A percentile compares a stretch with the other conserved stretches of the same genome.
Evolutionary conservation across 2,329 filamentous ascomycete genomes (phyloP).

Genomic region (Graphiopsis chlorocephala): DNA sequence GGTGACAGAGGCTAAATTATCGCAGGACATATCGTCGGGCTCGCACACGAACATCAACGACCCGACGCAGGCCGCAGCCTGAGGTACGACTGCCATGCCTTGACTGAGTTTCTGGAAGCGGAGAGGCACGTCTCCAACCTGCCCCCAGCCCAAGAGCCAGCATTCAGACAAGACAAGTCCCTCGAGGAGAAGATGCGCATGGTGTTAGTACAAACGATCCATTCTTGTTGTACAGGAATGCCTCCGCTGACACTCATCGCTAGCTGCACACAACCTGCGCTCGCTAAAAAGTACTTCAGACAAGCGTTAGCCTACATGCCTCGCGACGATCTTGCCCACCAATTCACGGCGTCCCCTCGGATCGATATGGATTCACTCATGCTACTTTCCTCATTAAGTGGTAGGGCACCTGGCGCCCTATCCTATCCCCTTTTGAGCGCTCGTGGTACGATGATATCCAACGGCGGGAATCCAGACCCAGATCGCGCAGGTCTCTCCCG

Average conservation of each 20-base stretch:
- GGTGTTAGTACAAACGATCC: background rate
- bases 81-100: background rate
- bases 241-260: too few species aligned
- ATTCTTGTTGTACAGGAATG: too few species aligned
- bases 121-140: too few species aligned
- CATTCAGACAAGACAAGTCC: background rate
- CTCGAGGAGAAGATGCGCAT: background rate
- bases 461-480: background rate
- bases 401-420: background rate
- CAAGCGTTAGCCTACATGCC: background rate
- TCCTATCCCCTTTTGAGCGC: too few species aligned
- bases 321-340: background rate
- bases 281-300: background rate
- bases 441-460: background rate
- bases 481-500: background rate
- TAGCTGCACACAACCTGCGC: background rate
- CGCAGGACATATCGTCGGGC: background rate
- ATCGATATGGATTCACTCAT: background rate
- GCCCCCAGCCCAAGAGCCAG: background rate
- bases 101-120: background rate
- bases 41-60: conserved; percentile 2
- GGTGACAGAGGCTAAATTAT: too few species aligned
- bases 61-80: background rate
- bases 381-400: background rate
- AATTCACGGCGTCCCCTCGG: background rate